These are phyloP conservation scores for Salicornia ramosissima DNA, from an alignment of 148 eudicot genomes.

Conservation along the genomic window DNA sequence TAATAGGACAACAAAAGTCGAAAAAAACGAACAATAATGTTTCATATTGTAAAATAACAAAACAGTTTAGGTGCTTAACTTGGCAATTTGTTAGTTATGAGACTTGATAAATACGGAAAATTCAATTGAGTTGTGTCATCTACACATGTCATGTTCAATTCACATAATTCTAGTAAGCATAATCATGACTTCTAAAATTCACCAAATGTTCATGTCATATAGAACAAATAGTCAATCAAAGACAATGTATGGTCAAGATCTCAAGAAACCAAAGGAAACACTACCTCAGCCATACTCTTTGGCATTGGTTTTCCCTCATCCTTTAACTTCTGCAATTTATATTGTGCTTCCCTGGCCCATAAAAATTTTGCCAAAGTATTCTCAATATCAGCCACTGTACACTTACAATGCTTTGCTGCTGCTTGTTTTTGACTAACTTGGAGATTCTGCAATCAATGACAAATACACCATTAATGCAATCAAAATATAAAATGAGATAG, in stretches of 20 bases:
- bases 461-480: slow-evolving; percentile 17
- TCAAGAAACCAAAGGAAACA: background rate
- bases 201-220: background rate
- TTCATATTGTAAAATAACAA: background rate
- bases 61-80: background rate
- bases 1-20: background rate
- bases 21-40: background rate
- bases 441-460: slow-evolving; percentile 52
- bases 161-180: background rate
- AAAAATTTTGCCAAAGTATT: slow-evolving; percentile 61
- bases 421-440: slow-evolving; percentile 71
- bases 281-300: slow-evolving; percentile 69
- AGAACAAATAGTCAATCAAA: background rate
- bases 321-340: slow-evolving; percentile 63
- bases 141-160: background rate
- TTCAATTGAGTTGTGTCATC: background rate
- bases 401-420: slow-evolving; percentile 74
- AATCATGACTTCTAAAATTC: background rate
- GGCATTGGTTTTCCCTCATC: slow-evolving; percentile 92
- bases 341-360: slow-evolving; percentile 85
- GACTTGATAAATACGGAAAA: background rate
- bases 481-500: slow-evolving; percentile 2
- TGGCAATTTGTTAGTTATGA: background rate
- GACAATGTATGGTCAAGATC: background rate
- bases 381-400: slow-evolving; percentile 60